A percentile compares a stretch with the other conserved stretches of the same genome.
These are phyloP conservation scores for Podaxis sp. DNA, from an alignment of 768 basidiomycete genomes.

Conservation along the genomic window DNA sequence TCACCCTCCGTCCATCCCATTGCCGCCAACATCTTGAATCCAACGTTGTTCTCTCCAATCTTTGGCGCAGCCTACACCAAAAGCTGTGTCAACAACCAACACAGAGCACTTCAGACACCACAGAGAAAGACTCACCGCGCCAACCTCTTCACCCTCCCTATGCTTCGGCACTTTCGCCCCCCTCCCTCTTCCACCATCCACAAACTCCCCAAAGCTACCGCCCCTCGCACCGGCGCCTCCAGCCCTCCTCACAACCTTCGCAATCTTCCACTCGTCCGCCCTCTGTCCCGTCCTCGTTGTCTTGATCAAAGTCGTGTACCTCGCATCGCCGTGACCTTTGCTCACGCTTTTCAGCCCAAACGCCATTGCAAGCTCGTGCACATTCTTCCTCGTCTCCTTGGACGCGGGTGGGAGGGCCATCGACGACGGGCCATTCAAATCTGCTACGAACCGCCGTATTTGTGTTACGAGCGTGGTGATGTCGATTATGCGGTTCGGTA, in stretches of 20 bases:
- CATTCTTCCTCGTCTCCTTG: slow-evolving; percentile 63
- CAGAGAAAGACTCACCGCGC: slow-evolving; percentile 49
- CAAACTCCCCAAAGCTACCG: slow-evolving; percentile 33
- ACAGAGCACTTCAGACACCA: background rate
- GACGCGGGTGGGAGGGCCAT: slow-evolving; percentile 80
- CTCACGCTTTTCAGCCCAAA: slow-evolving; percentile 81
- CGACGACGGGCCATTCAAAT: slow-evolving; percentile 46
- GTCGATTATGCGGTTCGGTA: slow-evolving; percentile 58
- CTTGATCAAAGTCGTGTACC: slow-evolving; percentile 79
- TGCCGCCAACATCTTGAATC: no score
- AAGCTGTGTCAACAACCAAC: background rate
- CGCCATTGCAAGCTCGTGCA: slow-evolving; percentile 78
- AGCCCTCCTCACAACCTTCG: slow-evolving; percentile 36
- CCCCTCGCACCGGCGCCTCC: slow-evolving; percentile 32
- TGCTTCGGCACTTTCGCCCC: slow-evolving; percentile 43
- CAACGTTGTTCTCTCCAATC: no score
- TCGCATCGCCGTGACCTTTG: slow-evolving; percentile 59
- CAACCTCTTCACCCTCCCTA: slow-evolving; percentile 85
- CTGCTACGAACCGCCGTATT: slow-evolving; percentile 66
- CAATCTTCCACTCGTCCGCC: slow-evolving; percentile 63
- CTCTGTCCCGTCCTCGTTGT: slow-evolving; percentile 54
- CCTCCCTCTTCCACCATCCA: slow-evolving; percentile 24
- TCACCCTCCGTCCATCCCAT: no score
- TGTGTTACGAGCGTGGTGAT: slow-evolving; percentile 65
- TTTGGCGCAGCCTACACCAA: slow-evolving; percentile 67